Conservation (phyloP, 495 filamentous ascomycete species). For the Hypoxylon cercidicola region DNA sequence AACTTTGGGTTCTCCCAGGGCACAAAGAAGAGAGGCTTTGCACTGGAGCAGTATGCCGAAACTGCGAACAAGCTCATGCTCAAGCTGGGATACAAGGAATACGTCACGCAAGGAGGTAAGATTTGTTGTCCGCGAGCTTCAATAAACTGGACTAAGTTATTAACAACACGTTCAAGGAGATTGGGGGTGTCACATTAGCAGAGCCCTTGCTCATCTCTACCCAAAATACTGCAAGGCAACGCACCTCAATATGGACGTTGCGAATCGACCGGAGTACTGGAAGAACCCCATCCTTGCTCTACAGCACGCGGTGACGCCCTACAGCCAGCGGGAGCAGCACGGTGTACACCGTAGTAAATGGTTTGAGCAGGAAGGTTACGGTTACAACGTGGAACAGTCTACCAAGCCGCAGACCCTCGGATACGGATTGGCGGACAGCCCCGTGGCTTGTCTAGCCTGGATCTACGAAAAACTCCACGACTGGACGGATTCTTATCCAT, state of each 20-base stretch:
- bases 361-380: constrained; percentile 63
- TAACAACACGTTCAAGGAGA: constrained; percentile 58
- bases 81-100: constrained; percentile 70
- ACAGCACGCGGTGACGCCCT: constrained; percentile 54
- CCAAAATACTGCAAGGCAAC: constrained; percentile 66
- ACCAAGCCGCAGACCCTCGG: constrained; percentile 74
- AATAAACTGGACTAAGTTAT: background rate
- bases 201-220: constrained; percentile 65
- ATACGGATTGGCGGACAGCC: constrained; percentile 66
- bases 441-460: constrained; percentile 71
- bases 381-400: constrained; percentile 65
- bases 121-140: constrained; percentile 27
- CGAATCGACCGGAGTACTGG: constrained; percentile 47
- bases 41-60: constrained; percentile 68
- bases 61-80: constrained; percentile 72
- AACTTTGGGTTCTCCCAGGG: constrained; percentile 73
- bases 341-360: constrained; percentile 60
- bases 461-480: constrained; percentile 76
- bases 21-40: constrained; percentile 65
- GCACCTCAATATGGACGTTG: constrained; percentile 71
- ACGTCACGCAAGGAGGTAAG: constrained; percentile 61
- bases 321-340: constrained; percentile 48
- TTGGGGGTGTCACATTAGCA: constrained; percentile 72
- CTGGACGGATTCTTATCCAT: constrained; percentile 73
- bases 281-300: constrained; percentile 56